These are phyloP conservation scores for Sporisorium sorghi DNA, from an alignment of 1,284 basidiomycete species.

Conservation along the genomic window DNA sequence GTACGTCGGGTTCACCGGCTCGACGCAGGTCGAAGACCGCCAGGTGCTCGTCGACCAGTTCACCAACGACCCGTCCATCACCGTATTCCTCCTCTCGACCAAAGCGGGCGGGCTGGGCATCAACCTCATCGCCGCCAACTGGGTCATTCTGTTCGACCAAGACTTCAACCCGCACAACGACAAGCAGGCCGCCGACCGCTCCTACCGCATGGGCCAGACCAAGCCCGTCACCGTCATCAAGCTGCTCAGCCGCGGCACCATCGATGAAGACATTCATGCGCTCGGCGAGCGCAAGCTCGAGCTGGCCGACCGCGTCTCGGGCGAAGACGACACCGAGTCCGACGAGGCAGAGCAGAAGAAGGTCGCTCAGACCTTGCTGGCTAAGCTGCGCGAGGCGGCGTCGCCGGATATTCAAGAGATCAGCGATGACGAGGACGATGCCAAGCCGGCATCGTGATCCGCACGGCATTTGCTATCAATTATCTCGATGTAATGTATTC, in stretches of 20 bases:
- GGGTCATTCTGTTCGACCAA: conserved; percentile 81
- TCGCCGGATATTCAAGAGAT: conserved; percentile 35
- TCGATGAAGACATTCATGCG: conserved; percentile 74
- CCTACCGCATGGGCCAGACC: conserved; percentile 97
- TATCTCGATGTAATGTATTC: no score
- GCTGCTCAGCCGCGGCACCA: conserved; percentile 89
- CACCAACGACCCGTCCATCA: conserved; percentile 89
- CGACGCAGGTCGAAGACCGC: conserved; percentile 91
- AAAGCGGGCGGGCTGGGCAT: conserved; percentile 81
- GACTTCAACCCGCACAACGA: conserved; percentile 79
- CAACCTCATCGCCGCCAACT: conserved; percentile 77
- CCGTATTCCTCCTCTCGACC: conserved; percentile 92
- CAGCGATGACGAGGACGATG: conserved; percentile 29
- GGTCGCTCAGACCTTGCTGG: conserved; percentile 37
- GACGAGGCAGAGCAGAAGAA: conserved; percentile 54
- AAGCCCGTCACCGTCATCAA: conserved; percentile 89
- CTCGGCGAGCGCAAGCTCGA: conserved; percentile 61
- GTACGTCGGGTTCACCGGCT: conserved; percentile 90
- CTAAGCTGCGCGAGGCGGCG: conserved; percentile 49
- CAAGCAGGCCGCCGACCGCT: conserved; percentile 94
- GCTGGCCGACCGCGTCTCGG: conserved; percentile 63
- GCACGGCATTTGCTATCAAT: no score
- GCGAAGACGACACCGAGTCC: conserved; percentile 54
- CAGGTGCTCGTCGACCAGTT: conserved; percentile 96
- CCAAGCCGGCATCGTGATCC: no score